Conservation (phyloP, 176 grass and related monocot species). For the Avena sativa region DNA sequence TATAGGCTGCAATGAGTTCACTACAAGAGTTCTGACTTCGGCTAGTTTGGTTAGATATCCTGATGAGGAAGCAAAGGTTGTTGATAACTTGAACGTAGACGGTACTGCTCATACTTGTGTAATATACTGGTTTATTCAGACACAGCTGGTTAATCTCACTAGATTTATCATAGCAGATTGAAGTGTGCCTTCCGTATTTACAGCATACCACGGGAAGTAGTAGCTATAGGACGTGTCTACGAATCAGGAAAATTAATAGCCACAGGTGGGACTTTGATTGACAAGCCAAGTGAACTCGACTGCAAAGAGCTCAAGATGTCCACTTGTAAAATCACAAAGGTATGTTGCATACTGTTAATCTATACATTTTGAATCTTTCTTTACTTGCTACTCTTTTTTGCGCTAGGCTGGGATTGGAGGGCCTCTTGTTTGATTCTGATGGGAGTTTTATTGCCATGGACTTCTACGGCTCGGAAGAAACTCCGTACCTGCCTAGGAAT, state of each 20-base stretch:
- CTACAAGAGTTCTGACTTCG: background rate
- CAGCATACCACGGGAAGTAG: background rate
- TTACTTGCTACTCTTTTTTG: background rate
- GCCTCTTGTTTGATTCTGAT: background rate
- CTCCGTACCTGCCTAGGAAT: background rate
- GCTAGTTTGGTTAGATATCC: background rate
- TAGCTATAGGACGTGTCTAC: background rate
- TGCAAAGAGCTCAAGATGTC: background rate
- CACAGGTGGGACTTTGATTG: background rate
- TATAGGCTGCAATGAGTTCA: background rate
- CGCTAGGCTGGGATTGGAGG: conserved; percentile 7
- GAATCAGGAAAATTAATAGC: background rate
- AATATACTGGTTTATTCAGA: background rate
- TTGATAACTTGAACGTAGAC: background rate
- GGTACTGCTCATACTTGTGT: background rate
- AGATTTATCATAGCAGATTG: background rate
- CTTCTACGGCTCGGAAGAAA: background rate
- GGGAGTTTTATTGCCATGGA: conserved; percentile 17
- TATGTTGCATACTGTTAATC: background rate
- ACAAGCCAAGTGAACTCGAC: background rate
- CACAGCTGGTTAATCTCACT: background rate
- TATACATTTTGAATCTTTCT: background rate
- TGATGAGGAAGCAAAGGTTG: background rate
- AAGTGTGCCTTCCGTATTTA: background rate
- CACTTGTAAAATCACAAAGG: background rate